Evolutionary conservation across 176 grass and related monocot species (phyloP), one percentile per base, ranked within the genome.

Genomic region (Pontederia paniculata): DNA sequence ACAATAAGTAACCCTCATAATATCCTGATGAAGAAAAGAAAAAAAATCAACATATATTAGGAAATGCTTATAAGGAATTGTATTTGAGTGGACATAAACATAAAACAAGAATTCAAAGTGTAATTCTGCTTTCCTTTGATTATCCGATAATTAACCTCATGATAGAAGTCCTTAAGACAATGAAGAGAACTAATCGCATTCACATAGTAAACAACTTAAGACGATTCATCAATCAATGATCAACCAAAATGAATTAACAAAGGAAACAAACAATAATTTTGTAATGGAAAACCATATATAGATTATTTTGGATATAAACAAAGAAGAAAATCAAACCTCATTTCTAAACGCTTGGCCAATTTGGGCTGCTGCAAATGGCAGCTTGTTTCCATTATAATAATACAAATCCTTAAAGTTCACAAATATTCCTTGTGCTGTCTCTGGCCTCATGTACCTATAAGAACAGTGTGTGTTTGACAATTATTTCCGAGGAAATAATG

Each of bases 341-440:
- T 93, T 93, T 63, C 79, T 68, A 56, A 82, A 93, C 58, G 88
- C 83, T 59, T 93, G 88, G 4, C 88, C 88, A 0, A 93, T 86
- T 62, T 83, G 88, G 68, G 88, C 74, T 48, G 83, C 83, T 25
- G 79, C 82, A 64, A 93, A 87, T 20, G 88, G 83, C 28, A 93
- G 88, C 73, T 83, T 93, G 56, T 93, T 77, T 17, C 88, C 79
- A 67, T 87, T 93, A 56, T 93, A 87, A 57, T 87, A 80, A 45
- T 87, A 93, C 21, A 93, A 76, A 8, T 93, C 88, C 65, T 93
- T 93, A 55, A 93, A 93, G 66, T 93, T 87, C 14, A 93, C 88
- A 77, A 93, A 93, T 73, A 93, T 87, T 44, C 88, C 88, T 50
- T 93, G 88, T 65, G 83, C 83, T 14, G 88, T 87, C 50, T 93